phyloP scores from a whole-genome alignment of 352 stramenopile genomes.

The Pythium aquatile region DNA sequence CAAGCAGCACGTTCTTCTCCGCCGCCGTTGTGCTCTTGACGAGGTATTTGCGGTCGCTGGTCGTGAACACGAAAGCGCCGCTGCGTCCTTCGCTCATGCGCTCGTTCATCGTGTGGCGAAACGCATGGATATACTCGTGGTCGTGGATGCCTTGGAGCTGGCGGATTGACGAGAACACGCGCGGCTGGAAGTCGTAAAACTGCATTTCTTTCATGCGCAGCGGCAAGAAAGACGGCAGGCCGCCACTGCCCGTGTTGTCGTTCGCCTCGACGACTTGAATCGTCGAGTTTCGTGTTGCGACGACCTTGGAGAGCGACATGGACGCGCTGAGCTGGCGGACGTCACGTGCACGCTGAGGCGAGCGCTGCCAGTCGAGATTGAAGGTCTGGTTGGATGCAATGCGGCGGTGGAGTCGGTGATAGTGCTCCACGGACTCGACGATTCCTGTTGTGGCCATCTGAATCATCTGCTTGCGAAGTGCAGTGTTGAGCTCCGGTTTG shows the following conservation, averaged over 20 bases:
- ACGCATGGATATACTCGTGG: conserved; percentile 75
- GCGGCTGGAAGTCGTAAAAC: conserved; percentile 85
- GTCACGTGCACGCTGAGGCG: conserved; percentile 41
- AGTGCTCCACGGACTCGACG: conserved; percentile 82
- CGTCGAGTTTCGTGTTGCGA: conserved; percentile 47
- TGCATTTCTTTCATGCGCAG: conserved; percentile 81
- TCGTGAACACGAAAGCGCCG: conserved; percentile 90
- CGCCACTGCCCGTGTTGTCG: conserved; percentile 38
- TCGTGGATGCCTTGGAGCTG: conserved; percentile 67
- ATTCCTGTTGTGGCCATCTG: conserved; percentile 89
- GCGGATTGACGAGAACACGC: conserved; percentile 77
- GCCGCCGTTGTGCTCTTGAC: conserved; percentile 85
- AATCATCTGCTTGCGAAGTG: conserved; percentile 84
- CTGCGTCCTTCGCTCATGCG: conserved; percentile 87
- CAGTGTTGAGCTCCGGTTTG: conserved; percentile 85
- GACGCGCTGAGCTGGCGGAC: conserved; percentile 49
- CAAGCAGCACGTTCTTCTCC: conserved; percentile 79
- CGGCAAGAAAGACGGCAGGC: conserved; percentile 60
- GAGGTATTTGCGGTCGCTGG: conserved; percentile 87
- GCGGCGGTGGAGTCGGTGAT: conserved; percentile 61
- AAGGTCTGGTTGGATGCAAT: conserved; percentile 83
- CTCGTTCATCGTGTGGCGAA: conserved; percentile 85
- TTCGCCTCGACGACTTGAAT: conserved; percentile 64
- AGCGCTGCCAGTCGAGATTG: conserved; percentile 73
- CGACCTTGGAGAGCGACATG: conserved; percentile 32